Evolutionary conservation across 129 eudicot species (phyloP).

Genomic region (Lonicera japonica): DNA sequence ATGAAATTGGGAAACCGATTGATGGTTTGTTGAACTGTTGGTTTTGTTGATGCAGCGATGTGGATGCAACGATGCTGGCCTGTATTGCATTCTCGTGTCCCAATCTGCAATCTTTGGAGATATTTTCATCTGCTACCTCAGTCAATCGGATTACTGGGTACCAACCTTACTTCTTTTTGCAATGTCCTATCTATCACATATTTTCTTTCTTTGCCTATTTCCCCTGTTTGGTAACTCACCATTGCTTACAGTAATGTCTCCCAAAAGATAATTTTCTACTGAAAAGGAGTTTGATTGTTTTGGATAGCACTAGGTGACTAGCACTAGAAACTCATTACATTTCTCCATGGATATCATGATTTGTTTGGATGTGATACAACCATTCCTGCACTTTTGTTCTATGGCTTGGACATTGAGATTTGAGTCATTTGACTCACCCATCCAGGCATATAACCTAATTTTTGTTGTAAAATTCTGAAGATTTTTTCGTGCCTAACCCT

Average conservation of each 20-base stretch:
- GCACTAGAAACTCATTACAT: too few species aligned
- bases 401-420: too few species aligned
- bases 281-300: background rate
- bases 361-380: background rate
- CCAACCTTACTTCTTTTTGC: background rate
- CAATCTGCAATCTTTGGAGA: conserved; percentile 66
- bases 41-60: conserved; percentile 57
- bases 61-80: conserved; percentile 89
- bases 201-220: background rate
- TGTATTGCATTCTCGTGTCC: conserved; percentile 97
- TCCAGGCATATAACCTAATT: too few species aligned
- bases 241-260: background rate
- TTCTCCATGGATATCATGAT: background rate
- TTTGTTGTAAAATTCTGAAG: too few species aligned
- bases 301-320: too few species aligned
- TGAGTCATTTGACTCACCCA: too few species aligned
- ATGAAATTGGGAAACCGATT: too few species aligned
- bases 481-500: too few species aligned
- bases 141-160: conserved; percentile 88
- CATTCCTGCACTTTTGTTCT: too few species aligned
- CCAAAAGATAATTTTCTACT: background rate
- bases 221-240: background rate
- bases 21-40: background rate
- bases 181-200: background rate
- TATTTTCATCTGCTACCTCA: conserved; percentile 42